Evolutionary conservation across 371 early-diverging fungal genomes (phyloP), one percentile per base, ranked within the genome.

Genomic region (Basidiobolus heterosporus): DNA sequence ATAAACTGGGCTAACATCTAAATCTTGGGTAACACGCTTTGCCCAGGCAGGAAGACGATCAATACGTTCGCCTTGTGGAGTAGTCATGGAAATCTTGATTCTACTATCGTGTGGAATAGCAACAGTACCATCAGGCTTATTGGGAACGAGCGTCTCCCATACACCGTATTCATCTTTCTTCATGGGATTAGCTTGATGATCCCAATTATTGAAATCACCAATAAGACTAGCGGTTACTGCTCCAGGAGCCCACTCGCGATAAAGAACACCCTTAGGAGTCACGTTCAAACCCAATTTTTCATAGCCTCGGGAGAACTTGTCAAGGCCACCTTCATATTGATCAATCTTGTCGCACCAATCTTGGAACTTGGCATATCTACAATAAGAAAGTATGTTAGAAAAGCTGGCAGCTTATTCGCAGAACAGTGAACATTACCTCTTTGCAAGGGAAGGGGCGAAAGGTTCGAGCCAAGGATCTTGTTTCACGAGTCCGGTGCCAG

Each of bases 231-330:
- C 92, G 23, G 66, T 62, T 13, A 51, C 57, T 14, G 83, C 93
- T 47, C 77, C 80, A 2, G 94, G 96, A 11, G 93, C 94, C 91
- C 91, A 93, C 61, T 95, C 96, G 13, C 91, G 75, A 60, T 91
- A 95, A 7, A 67, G 60, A 50, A 92, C 78, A 18, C 72, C 73
- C 4, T 73, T 62, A 38, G 58, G 41, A 16, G 59, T 57, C 18
- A 77, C 65, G 44, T 67, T 69, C 47, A 94, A 81, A 4, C 95
- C 95, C 55, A 78, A 75, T 19, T 60, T 51, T 45, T 91, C 79
- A 59, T 84, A 85, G 16, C 85, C 84, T 38, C 74, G 70, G 5
- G 85, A 72, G 53, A 88, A 89, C 24, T 65, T 62, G 37, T 89
- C 90, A 48, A 82, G 72, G 17, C 93, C 82, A 49, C 83, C 85